phyloP scores from a whole-genome alignment of 441 rosid species.

The Adansonia rubrostipa region DNA sequence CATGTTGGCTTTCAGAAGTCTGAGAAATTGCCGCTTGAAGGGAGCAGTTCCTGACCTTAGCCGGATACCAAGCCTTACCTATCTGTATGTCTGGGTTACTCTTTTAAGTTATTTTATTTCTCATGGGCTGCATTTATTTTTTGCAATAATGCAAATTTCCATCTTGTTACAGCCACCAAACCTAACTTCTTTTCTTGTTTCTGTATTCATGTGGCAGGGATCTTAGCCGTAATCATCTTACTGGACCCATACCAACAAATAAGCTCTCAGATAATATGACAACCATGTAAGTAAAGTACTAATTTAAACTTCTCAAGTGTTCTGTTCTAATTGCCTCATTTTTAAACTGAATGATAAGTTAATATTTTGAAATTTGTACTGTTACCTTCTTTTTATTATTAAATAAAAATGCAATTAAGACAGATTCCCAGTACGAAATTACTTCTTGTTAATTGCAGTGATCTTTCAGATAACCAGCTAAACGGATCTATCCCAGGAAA shows the following conservation, averaged over 20 bases:
- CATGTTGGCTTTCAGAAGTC: not conserved
- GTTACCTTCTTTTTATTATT: not conserved
- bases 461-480: constrained; percentile 68
- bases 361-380: constrained; percentile 9
- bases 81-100: constrained; percentile 11
- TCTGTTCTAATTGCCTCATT: constrained; percentile 14
- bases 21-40: constrained; percentile 1
- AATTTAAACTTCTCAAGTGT: not conserved
- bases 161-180: not conserved
- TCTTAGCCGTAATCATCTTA: constrained; percentile 72
- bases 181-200: not conserved
- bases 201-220: constrained; percentile 57
- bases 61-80: not conserved
- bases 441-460: constrained; percentile 51
- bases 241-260: constrained; percentile 66
- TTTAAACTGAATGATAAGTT: not conserved
- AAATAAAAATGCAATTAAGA: constrained; percentile 21
- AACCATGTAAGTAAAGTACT: constrained; percentile 65
- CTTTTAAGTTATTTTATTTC: not conserved
- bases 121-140: not conserved
- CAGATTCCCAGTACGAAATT: constrained; percentile 18
- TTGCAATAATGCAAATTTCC: not conserved
- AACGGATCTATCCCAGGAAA: constrained; percentile 77
- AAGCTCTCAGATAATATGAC: constrained; percentile 64
- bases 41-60: constrained; percentile 3